Base-by-base conservation (phyloP, 164 flowering plant genomes). In the Chimonanthus salicifolius region DNA sequence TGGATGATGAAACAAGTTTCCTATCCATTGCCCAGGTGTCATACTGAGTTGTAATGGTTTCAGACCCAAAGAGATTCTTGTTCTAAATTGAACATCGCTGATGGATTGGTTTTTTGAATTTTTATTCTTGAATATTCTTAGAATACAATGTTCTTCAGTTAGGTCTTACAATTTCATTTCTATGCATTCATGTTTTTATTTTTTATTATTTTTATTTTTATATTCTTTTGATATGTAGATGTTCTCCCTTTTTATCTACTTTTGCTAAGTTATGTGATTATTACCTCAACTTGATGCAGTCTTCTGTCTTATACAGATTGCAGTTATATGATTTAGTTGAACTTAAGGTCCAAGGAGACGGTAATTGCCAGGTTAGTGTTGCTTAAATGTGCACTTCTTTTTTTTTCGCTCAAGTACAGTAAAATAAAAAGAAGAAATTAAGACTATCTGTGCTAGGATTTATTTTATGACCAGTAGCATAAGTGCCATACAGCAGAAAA, bases 331-430 rank as follows among this genome's bases (percentile, higher is more conserved):
- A 89, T 79, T 73, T 94, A 78, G 84, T 87, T 71, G 98, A 94
- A 81, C 88, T 78, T 33, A 90, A 85, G 82, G 84, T 94, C 66
- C 85, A 86, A 78, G 97, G 98, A 74, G 98, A 91, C 83, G 97
- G 98, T 62, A 94, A 91, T 75, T 94, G 97, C 77, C 98, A 93
- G 94, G 98, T 93, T 76, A 68, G 88, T 73, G 21, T 20, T 20
- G 64, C 10, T 50, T 58, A 10, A 47, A 15, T 11, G 45, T 65
- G 69, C 58, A 71, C 60, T 54, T 54, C 10, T 9, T 10, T 5
- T 10, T 10, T 20, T n/a, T 10, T 3, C 13, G 60, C 60, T 33
- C 33, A 0, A 33, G 33, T 33, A 33, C 33, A 33, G 33, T 33
- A 33, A 33, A 33, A 33, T 33, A 33, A 33, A 33, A 33, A 33